These are phyloP conservation scores for Eutypa lata DNA, from an alignment of 2,329 filamentous ascomycete species.

Conservation along the genomic window DNA sequence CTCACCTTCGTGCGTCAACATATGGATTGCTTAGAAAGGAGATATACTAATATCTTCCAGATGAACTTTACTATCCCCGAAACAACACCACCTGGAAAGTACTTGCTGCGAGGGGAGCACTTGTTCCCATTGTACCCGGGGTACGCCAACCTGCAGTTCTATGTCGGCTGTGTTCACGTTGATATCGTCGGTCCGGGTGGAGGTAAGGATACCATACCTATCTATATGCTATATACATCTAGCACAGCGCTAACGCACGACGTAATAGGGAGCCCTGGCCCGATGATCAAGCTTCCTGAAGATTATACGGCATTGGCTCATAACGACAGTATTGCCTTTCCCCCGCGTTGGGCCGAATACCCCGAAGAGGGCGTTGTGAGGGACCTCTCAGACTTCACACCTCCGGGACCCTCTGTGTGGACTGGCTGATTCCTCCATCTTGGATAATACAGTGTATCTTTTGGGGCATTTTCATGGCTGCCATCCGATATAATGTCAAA, in stretches of 20 bases:
- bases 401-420: background rate
- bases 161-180: constrained; percentile 2
- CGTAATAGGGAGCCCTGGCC: background rate
- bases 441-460: too few species aligned
- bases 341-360: background rate
- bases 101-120: constrained; percentile 4
- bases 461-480: too few species aligned
- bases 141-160: background rate
- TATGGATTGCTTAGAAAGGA: background rate
- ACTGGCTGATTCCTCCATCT: background rate
- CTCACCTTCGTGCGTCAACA: background rate
- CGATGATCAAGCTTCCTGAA: background rate
- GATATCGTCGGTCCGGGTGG: constrained; percentile 4
- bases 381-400: background rate
- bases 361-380: background rate
- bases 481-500: too few species aligned
- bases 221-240: background rate
- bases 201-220: background rate
- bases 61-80: constrained; percentile 7
- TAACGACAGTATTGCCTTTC: background rate
- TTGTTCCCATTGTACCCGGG: background rate
- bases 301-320: background rate
- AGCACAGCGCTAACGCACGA: background rate
- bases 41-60: background rate
- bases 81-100: constrained; percentile 6